Base-by-base conservation (phyloP, 179 eudicot species). In the Carnegiea gigantea region DNA sequence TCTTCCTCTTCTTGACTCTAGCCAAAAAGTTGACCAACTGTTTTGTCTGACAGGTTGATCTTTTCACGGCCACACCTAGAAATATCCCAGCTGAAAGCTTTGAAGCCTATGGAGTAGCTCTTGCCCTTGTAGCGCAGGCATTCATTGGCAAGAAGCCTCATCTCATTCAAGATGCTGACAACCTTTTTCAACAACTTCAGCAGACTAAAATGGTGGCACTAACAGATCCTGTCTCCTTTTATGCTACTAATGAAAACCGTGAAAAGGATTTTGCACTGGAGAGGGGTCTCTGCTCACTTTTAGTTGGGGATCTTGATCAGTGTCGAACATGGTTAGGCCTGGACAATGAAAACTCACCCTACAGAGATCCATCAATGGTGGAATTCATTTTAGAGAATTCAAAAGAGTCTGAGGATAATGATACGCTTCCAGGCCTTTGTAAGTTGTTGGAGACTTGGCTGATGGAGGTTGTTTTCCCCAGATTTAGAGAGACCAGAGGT, bases 401-500 rank as follows among this genome's bases (percentile, higher is more conserved):
- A 51, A 87, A 79, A 74, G 92, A 90, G 82, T 92, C 92, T 79
- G 85, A 90, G 44, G 99, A 96, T 53, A 90, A 81, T 75, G 98
- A 92, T 85, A 88, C 82, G 49, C 96, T 96, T 85, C 97, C 94
- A 44, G 99, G 99, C 33, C 91, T 96, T 76, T 96, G 99, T 85
- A 96, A 90, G 84, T 86, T 96, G 85, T 85, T 96, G 86, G 99
- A 96, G 89, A 91, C 99, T 81, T 96, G 99, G 99, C 87, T 96
- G 89, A 91, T 87, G 88, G 98, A 94, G 82, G 99, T 94, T 77
- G 98, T 96, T 71, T 95, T 96, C 83, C 90, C 95, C 28, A 93
- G 94, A 78, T 96, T 96, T 83, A 92, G 99, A 85, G 99, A 96
- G 89, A 93, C 94, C 17, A 84, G 86, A 71, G 91, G 86, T 75